Conservation (phyloP, 257 asterid genomes). For the Solanum sitiens region DNA sequence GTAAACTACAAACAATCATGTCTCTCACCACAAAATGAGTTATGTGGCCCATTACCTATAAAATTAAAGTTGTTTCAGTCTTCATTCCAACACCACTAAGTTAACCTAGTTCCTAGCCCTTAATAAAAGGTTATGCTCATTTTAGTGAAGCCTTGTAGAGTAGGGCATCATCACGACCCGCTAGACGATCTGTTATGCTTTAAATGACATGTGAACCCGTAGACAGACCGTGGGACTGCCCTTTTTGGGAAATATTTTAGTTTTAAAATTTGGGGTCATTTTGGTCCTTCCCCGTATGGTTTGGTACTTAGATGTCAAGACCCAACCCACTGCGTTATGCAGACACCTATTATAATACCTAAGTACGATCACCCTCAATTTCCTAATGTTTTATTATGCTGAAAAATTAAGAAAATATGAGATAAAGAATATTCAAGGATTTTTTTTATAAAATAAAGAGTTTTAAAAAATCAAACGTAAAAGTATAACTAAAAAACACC, state of each 20-base stretch:
- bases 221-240: background rate
- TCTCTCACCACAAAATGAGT: background rate
- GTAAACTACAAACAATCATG: background rate
- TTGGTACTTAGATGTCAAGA: too few relatives aligned
- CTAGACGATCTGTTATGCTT: background rate
- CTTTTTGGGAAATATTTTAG: background rate
- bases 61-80: background rate
- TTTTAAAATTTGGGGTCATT: background rate
- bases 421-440: too few relatives aligned
- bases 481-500: too few relatives aligned
- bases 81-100: background rate
- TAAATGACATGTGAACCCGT: background rate
- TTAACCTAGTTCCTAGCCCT: background rate
- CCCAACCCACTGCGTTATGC: too few relatives aligned
- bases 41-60: background rate
- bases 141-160: background rate
- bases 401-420: too few relatives aligned
- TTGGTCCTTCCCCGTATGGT: background rate
- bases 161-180: background rate
- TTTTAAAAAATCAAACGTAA: too few relatives aligned
- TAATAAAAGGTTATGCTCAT: background rate
- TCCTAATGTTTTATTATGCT: too few relatives aligned
- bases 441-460: too few relatives aligned
- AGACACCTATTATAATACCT: too few relatives aligned
- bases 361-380: too few relatives aligned